Evolutionary conservation across 2,329 filamentous ascomycete genomes (phyloP), one percentile per base, ranked within the genome.

Genomic region (Pseudocercospora crystallina): DNA sequence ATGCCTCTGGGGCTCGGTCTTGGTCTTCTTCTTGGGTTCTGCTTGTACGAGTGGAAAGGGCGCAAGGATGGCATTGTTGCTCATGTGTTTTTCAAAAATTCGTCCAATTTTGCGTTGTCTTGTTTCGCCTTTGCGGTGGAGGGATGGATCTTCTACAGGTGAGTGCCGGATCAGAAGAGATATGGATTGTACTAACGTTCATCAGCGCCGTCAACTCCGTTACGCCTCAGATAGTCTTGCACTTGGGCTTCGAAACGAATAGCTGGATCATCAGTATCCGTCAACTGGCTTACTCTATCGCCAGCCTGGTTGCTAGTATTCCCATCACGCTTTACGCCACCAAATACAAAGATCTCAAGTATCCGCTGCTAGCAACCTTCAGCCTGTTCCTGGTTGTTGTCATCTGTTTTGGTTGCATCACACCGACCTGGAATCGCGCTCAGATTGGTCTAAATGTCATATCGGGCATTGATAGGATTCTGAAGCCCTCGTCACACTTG

Each of bases 121-220:
- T 73, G 77, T 8, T 80, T 81, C 60, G 79, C 79, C 3, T 81
- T 81, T 53, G 75, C 76, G 2, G 76, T 81, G 31, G 79, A 82
- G 64, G 79, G 79, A 11, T 82, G 79, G 79, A 79, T 82, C 47
- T 82, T 80, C 61, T 80, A 79, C n/a, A n/a, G n/a, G n/a, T n/a
- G n/a, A n/a, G n/a, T n/a, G n/a, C n/a, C n/a, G n/a, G n/a, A n/a
- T n/a, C n/a, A n/a, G n/a, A n/a, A n/a, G n/a, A n/a, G n/a, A n/a
- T n/a, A n/a, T 43, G 40, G 40, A 33, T 31, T 13, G n/a, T n/a
- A n/a, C n/a, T n/a, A n/a, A n/a, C n/a, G n/a, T 35, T 44, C 13
- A 29, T 35, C 64, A 74, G 71, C 47, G 77, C 77, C 2, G 75
- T 80, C 51, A 79, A 79, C 62, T 73, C 73, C 15, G 66, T 79